Percentiles rank a stretch among this genome's conserved stretches.
These are phyloP conservation scores for Aegilops tauschii DNA, from an alignment of 176 grass and related monocot species.

Conservation along the genomic window DNA sequence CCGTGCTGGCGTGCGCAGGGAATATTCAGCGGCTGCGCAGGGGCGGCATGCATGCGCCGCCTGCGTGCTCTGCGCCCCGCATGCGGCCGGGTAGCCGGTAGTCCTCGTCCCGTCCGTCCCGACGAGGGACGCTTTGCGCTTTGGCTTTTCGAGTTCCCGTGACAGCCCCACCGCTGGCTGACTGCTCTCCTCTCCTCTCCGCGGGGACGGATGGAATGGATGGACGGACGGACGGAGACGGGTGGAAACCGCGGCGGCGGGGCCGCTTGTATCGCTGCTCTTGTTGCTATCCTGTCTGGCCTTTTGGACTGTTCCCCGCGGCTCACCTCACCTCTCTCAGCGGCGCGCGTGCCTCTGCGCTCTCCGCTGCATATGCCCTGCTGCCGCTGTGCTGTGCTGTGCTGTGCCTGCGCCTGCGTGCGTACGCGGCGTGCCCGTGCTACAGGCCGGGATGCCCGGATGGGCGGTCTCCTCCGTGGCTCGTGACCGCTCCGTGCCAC, in stretches of 20 bases:
- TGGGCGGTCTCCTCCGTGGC: too few relatives aligned
- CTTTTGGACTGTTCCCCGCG: background rate
- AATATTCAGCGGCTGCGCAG: conserved; percentile 57
- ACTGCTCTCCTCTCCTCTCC: too few relatives aligned
- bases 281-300: conserved; percentile 24
- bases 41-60: conserved; percentile 29
- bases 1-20: conserved; percentile 27
- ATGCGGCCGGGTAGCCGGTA: background rate
- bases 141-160: conserved; percentile 42
- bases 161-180: conserved; percentile 31
- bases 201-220: background rate
- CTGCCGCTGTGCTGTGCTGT: background rate
- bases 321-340: background rate
- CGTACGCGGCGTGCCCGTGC: background rate
- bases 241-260: background rate
- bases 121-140: conserved; percentile 33
- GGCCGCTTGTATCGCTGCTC: background rate
- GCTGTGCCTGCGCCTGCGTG: background rate
- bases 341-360: background rate
- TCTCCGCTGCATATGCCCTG: background rate
- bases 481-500: too few relatives aligned
- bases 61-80: background rate
- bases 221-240: background rate
- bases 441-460: background rate
- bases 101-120: background rate